These are phyloP conservation scores for Mortierella sp. DNA, from an alignment of 371 early-diverging fungal genomes.

Conservation along the genomic window DNA sequence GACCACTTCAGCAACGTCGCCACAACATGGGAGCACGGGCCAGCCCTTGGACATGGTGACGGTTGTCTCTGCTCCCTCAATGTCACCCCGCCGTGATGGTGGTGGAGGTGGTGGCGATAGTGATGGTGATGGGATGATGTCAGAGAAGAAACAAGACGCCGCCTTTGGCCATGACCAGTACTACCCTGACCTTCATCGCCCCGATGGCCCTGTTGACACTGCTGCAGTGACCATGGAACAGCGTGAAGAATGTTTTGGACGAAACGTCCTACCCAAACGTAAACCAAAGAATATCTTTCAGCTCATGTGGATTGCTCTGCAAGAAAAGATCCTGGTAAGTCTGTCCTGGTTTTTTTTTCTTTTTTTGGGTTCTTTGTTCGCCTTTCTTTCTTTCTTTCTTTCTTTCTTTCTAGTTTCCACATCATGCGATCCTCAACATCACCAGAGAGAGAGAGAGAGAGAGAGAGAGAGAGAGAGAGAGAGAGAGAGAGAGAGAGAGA, in stretches of 20 bases:
- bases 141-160: background rate
- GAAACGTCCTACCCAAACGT: constrained; percentile 69
- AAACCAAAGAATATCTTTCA: constrained; percentile 72
- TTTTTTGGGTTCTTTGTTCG: background rate
- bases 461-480: too few relatives aligned
- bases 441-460: too few relatives aligned
- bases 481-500: too few relatives aligned
- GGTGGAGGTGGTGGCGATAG: constrained; percentile 22
- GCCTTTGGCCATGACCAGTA: background rate
- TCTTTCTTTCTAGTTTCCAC: background rate
- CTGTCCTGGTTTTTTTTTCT: background rate
- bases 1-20: background rate
- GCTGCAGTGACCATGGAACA: constrained; percentile 40
- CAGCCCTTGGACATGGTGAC: constrained; percentile 5
- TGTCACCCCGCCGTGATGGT: constrained; percentile 10
- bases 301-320: constrained; percentile 79
- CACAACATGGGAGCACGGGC: too few relatives aligned
- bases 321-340: constrained; percentile 82
- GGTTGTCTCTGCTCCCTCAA: background rate
- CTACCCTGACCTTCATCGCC: background rate
- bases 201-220: background rate
- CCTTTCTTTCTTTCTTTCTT: background rate
- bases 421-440: too few relatives aligned
- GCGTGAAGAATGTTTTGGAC: constrained; percentile 61
- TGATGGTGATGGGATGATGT: constrained; percentile 34